Base-by-base conservation (phyloP, 306 rosid genomes). In the Cicer chorassanicum region DNA sequence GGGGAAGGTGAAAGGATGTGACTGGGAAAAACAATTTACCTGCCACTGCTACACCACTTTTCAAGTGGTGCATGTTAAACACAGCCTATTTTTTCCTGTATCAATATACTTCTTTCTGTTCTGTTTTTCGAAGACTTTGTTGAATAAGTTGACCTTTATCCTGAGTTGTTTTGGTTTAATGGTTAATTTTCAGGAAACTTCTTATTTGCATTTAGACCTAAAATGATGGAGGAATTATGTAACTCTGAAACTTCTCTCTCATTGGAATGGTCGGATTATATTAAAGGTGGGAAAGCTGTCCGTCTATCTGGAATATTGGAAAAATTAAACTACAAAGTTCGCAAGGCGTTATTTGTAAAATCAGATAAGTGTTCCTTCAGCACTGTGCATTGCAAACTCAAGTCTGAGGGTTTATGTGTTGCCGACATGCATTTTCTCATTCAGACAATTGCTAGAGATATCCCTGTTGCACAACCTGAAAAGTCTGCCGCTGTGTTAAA, bases 281-380 rank as follows among this genome's bases (percentile, higher is more conserved):
- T 94, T 83, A 84, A 84, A 86, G 98, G 98, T 78, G 96, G 93
- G 73, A 94, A 94, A 85, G 96, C 96, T 66, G 92, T 90, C 62
- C 82, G 65, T 76, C 86, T 94, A 62, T 88, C 96, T 83, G 98
- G 98, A 82, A 61, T 91, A 81, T 85, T 94, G 78, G 90, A 91
- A 74, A 89, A 92, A 79, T 82, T 94, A 72, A 87, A 86, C 86
- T 90, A 89, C 88, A 91, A 75, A 86, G 91, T 94, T 78, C 92
- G 91, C 75, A 86, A 82, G 87, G 93, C 91, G 54, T 87, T 94
- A 70, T 82, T 68, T 84, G 85, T 14, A 77, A 84, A 85, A 78
- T 77, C 91, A 36, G 84, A 39, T 15, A 87, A 84, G 68, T 91
- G 82, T 75, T 86, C 93, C 88, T 91, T 94, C 70, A 88, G 90